Evolutionary conservation across 352 stramenopile species (phyloP).

Genomic region (Globisporangium paroecandrum): DNA sequence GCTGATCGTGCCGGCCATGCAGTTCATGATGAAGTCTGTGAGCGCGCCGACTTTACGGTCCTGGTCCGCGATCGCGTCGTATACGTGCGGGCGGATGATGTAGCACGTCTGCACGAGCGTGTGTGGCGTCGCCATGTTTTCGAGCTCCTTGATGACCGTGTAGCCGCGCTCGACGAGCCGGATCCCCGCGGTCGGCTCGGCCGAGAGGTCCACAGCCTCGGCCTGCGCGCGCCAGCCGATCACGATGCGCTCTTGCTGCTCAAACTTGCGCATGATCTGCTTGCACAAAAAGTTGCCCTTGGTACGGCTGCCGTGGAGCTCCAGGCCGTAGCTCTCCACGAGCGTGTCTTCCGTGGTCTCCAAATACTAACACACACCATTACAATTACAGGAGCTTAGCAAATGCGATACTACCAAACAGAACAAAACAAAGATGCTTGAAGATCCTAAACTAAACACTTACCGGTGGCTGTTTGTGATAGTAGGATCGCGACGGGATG

Average conservation of each 20-base stretch:
- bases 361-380: constrained; percentile 31
- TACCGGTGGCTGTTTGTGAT: constrained; percentile 52
- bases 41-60: constrained; percentile 60
- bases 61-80: constrained; percentile 57
- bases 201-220: constrained; percentile 48
- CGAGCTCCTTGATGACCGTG: constrained; percentile 49
- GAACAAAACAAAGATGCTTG: not conserved
- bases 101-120: constrained; percentile 75
- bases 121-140: constrained; percentile 30
- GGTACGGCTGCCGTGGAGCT: constrained; percentile 43
- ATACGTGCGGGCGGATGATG: constrained; percentile 56
- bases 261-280: constrained; percentile 51
- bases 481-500: constrained; percentile 52
- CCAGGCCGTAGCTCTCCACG: constrained; percentile 51
- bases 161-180: constrained; percentile 56
- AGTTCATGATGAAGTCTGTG: constrained; percentile 68
- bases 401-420: not conserved
- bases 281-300: constrained; percentile 52
- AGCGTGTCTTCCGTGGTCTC: constrained; percentile 45
- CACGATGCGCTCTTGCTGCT: constrained; percentile 47
- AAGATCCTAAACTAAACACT: not conserved
- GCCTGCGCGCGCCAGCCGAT: constrained; percentile 57
- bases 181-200: constrained; percentile 49
- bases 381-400: constrained; percentile 15
- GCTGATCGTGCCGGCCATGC: constrained; percentile 52